Evolutionary conservation across 1,284 basidiomycete genomes (phyloP), one percentile per base, ranked within the genome.

Genomic region (Peniophora sp.): DNA sequence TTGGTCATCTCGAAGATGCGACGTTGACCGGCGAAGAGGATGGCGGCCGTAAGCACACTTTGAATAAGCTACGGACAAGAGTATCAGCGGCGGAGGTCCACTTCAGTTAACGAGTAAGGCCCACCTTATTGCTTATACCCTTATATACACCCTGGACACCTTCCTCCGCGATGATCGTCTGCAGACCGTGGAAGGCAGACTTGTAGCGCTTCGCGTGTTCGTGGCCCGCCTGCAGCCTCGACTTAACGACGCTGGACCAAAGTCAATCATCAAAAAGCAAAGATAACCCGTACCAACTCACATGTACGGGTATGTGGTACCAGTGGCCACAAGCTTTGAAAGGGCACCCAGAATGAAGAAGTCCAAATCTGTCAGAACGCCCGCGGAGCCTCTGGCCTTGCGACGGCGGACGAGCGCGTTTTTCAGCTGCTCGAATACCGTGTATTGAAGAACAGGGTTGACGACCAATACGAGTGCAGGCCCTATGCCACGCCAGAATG

Each of bases 401-500:
- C 89, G 75, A 34, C 74, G 74, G 51, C 75, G 74, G 48, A 89
- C 69, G 53, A 92, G 62, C 45, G 78, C 60, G 59, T 94, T 94
- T 75, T 93, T 93, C 56, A 97, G 73, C 64, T 96, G 90, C 68
- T 89, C 87, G 54, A 85, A 97, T 0, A 87, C 79, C 6, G 89
- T 94, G 63, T 93, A 94, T 65, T 89, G 84, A 38, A 99, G 76
- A 34, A 99, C 90, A 8, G 97, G 97, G 68, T 99, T 99, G 61
- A 94, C 81, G 59, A 98, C 95, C 44, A 99, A 77, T 34, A 95
- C 79, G 49, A 99, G 74, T 16, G 96, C 95, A 2, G 97, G 95
- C 0, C 94, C 93, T 39, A 99, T 80, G n/a, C 97, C 97, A 50
- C 93, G 79, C 89, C 91, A 98, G 63, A 99, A 89, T 1, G 87